Evolutionary conservation across 1,284 basidiomycete species (phyloP).

Genomic region (Sphagnurus paluster): DNA sequence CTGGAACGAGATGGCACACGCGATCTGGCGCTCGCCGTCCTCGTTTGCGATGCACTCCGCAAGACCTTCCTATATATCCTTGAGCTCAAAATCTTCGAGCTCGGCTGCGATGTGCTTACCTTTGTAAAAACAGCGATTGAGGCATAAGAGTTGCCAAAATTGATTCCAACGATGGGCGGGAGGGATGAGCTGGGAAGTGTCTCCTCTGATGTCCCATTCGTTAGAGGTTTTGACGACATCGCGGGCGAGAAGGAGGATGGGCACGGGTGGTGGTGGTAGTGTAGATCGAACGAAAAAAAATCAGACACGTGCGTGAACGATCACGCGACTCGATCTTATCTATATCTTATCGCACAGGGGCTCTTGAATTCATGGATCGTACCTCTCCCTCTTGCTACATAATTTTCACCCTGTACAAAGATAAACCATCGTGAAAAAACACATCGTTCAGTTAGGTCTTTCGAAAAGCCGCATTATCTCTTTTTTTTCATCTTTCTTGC

Average conservation of each 20-base stretch:
- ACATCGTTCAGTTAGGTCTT: too few species aligned
- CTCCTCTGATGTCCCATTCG: slow-evolving; percentile 30
- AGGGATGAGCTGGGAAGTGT: slow-evolving; percentile 25
- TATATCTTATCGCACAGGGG: too few species aligned
- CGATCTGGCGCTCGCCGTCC: slow-evolving; percentile 97
- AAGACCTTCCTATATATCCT: slow-evolving; percentile 67
- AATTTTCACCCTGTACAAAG: too few species aligned
- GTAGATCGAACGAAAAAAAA: too few species aligned
- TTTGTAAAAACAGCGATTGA: slow-evolving; percentile 97
- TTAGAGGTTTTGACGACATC: slow-evolving; percentile 22
- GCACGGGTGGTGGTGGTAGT: neutral
- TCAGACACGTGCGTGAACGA: too few species aligned
- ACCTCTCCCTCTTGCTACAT: too few species aligned
- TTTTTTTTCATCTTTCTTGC: too few species aligned
- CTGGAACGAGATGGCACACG: slow-evolving; percentile 90
- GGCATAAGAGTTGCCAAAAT: slow-evolving; percentile 95
- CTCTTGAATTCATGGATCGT: too few species aligned
- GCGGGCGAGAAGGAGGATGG: neutral
- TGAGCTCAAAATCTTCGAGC: slow-evolving; percentile 3
- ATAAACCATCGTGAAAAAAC: too few species aligned
- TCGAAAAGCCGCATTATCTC: too few species aligned
- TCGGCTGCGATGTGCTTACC: slow-evolving; percentile 39
- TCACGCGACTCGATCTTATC: too few species aligned
- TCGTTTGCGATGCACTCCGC: slow-evolving; percentile 97
- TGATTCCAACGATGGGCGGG: slow-evolving; percentile 87